These are phyloP conservation scores for Hanseniaspora meyeri DNA, from an alignment of 805 yeast species.

Conservation along the genomic window DNA sequence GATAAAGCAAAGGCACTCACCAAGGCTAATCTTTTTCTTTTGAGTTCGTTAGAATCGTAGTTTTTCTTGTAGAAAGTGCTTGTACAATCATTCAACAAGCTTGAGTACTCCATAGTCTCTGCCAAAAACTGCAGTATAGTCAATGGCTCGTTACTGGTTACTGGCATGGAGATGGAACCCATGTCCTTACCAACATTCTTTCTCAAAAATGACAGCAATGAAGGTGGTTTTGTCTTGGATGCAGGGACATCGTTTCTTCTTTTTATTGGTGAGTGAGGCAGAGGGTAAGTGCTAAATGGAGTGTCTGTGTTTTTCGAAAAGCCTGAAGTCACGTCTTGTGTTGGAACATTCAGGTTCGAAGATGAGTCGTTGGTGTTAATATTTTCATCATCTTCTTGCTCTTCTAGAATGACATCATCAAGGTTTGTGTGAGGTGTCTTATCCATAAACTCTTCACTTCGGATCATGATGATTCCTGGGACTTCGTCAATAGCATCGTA, in stretches of 20 bases:
- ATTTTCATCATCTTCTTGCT: constrained; percentile 22
- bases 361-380: constrained; percentile 1
- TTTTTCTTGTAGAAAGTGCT: neutral
- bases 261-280: constrained; percentile 39
- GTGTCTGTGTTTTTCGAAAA: neutral
- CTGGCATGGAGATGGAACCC: constrained; percentile 81
- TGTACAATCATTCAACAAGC: constrained; percentile 39
- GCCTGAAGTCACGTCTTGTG: neutral
- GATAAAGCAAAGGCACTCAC: constrained; percentile 72
- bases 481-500: constrained; percentile 56
- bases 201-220: constrained; percentile 62
- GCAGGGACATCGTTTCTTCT: constrained; percentile 49
- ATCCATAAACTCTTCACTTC: constrained; percentile 25
- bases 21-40: constrained; percentile 50
- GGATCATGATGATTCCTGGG: constrained; percentile 47
- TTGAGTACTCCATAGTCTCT: constrained; percentile 67
- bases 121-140: constrained; percentile 67
- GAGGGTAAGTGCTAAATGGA: constrained; percentile 34
- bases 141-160: constrained; percentile 83
- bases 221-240: constrained; percentile 65
- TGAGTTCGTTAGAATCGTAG: constrained; percentile 31
- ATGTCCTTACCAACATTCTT: constrained; percentile 90
- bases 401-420: neutral
- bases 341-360: neutral
- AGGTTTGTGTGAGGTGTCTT: neutral